Evolutionary conservation across 805 yeast genomes (phyloP), one percentile per base, ranked within the genome.

Genomic region (Brettanomyces bruxellensis): DNA sequence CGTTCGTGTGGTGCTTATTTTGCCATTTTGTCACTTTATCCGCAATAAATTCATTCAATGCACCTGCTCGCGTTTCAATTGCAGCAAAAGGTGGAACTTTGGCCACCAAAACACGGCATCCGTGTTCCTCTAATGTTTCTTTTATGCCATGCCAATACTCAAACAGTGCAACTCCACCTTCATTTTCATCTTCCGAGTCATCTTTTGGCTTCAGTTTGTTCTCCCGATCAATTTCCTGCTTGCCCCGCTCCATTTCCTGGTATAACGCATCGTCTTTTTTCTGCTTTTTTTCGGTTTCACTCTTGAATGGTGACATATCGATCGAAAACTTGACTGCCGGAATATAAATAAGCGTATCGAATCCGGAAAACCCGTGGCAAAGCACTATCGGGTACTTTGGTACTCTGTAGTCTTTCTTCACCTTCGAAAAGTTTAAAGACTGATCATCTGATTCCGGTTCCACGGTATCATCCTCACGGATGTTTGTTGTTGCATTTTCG

Each of bases 301-400:
- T 48, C 41, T 3, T 55, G 55, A 36, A 52, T 48, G 5, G 60
- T 61, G 13, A 60, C 25, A 38, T 65, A 48, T 32, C 32, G 25
- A n/a, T 25, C 37, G 44, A 38, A 18, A 52, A 46, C 23, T 43
- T 36, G 30, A 55, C 23, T 11, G 47, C 41, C 5, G 67, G 68
- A 5, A 62, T 40, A 0, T 81, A 79, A 2, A 76, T 40, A 7
- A 79, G 52, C 46, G 67, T 71, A 55, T 86, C 95, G 55, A 86
- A 88, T 1, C 96, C 96, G 0, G 86, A 78, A 24, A 88, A 72
- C 0, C 96, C 96, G 66, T 88, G 96, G 55, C 95, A 88, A 25
- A 88, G 62, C 0, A 88, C 83, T 1, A 88, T 76, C 0, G 96
- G 95, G 55, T 76, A 68, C 52, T 76, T 75, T 0, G 95, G 89